phyloP scores from a whole-genome alignment of 2,329 filamentous ascomycete genomes.

The Xylariaceae sp. region DNA sequence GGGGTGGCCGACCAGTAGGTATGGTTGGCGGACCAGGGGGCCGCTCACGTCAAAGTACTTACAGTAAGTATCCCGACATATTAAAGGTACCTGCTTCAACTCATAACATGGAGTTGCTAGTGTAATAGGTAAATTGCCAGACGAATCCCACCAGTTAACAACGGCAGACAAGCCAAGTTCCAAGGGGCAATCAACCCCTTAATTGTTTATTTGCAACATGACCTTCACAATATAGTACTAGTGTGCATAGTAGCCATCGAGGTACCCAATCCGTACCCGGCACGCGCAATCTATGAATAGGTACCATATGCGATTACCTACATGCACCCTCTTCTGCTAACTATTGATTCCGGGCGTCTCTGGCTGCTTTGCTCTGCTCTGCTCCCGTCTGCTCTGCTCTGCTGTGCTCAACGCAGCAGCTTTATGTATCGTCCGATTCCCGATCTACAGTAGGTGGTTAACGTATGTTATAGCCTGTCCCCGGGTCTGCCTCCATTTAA shows the following conservation, averaged over 20 bases:
- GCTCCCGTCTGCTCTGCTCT: no score
- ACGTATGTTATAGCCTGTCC: background rate
- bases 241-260: background rate
- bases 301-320: background rate
- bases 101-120: background rate
- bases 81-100: background rate
- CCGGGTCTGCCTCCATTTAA: background rate
- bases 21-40: background rate
- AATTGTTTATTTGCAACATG: conserved; percentile 4
- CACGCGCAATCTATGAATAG: background rate
- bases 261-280: background rate
- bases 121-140: background rate
- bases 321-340: background rate
- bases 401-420: no score
- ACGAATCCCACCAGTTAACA: background rate
- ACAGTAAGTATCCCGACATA: background rate
- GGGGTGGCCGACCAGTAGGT: background rate
- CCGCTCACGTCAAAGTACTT: background rate
- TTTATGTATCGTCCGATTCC: conserved; percentile 6
- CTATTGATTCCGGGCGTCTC: background rate
- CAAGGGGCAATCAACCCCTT: conserved; percentile 18
- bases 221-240: background rate
- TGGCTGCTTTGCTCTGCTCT: background rate
- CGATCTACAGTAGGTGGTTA: background rate
- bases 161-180: conserved; percentile 7